Percentiles rank a stretch among this genome's conserved stretches.
Evolutionary conservation across 2,329 filamentous ascomycete genomes (phyloP).

Genomic region (Fusarium chuoi): DNA sequence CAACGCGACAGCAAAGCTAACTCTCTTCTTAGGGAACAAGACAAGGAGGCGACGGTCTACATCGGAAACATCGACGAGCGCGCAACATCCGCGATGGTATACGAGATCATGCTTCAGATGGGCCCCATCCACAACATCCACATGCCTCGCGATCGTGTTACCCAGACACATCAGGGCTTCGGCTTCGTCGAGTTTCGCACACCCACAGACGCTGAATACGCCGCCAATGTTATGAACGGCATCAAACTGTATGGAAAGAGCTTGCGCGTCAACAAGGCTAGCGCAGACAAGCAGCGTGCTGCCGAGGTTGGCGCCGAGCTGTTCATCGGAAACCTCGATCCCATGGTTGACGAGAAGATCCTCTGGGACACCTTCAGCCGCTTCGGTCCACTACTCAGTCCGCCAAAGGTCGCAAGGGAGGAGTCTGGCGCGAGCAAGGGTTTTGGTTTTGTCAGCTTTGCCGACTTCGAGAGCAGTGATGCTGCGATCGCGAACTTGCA

Average conservation of each 20-base stretch:
- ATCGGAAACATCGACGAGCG: conserved; percentile 99
- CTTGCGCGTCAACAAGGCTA: conserved; percentile 93
- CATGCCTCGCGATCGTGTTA: conserved; percentile 97
- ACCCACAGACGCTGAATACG: conserved; percentile 96
- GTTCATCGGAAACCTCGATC: conserved; percentile 94
- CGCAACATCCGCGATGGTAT: conserved; percentile 87
- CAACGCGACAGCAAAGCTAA: conserved; percentile 26
- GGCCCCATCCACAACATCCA: conserved; percentile 98
- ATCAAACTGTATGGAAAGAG: conserved; percentile 93
- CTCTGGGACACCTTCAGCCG: conserved; percentile 94
- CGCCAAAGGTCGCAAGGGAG: conserved; percentile 93
- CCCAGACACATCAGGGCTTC: conserved; percentile 96
- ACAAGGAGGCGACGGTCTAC: conserved; percentile 98
- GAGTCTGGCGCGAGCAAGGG: conserved; percentile 90
- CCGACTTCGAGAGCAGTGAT: conserved; percentile 93
- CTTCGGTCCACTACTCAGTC: conserved; percentile 84
- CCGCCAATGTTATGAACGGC: conserved; percentile 95
- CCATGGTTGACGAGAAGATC: conserved; percentile 94
- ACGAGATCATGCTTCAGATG: conserved; percentile 98
- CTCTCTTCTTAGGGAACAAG: conserved; percentile 80
- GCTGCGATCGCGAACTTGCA: conserved; percentile 93
- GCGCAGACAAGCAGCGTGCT: conserved; percentile 92
- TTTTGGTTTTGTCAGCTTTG: conserved; percentile 95
- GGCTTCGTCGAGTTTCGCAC: conserved; percentile 99
- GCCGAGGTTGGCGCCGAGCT: conserved; percentile 96